Percentiles rank a stretch among this genome's conserved stretches.
phyloP scores from a whole-genome alignment of 176 grass and related monocot genomes.

The Rhynchospora tenuis region DNA sequence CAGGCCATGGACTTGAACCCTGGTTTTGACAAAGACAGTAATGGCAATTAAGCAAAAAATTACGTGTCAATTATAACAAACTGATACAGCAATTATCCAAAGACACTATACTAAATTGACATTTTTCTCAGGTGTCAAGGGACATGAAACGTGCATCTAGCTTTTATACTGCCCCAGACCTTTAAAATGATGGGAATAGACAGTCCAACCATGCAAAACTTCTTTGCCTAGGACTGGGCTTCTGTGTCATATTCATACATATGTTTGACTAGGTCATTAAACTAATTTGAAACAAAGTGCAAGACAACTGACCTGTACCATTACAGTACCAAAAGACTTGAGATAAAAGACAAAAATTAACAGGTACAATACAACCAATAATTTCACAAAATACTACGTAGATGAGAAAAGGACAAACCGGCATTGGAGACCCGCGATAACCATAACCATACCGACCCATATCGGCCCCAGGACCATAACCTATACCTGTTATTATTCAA shows the following conservation, averaged over 20 bases:
- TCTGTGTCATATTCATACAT: background rate
- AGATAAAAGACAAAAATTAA: background rate
- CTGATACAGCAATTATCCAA: background rate
- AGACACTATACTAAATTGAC: background rate
- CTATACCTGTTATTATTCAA: constrained; percentile 44
- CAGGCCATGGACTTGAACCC: constrained; percentile 70
- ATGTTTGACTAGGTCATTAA: background rate
- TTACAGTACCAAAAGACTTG: constrained; percentile 3
- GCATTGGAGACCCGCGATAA: constrained; percentile 84
- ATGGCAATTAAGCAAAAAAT: background rate
- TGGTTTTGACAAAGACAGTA: constrained; percentile 12
- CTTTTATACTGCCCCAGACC: background rate
- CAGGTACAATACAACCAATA: constrained; percentile 16
- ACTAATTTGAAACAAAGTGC: constrained; percentile 7
- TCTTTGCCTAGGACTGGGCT: background rate
- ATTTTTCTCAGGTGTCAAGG: background rate
- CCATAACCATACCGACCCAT: constrained; percentile 73
- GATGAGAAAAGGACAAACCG: constrained; percentile 39
- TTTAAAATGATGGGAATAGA: background rate
- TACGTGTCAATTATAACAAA: background rate
- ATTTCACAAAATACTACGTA: constrained; percentile 15
- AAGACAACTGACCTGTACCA: constrained; percentile 2
- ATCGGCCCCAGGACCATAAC: constrained; percentile 63
- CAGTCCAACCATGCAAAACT: constrained; percentile 6
- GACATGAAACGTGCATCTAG: background rate